phyloP scores from a whole-genome alignment of 176 grass and related monocot species.

The Guadua angustifolia region DNA sequence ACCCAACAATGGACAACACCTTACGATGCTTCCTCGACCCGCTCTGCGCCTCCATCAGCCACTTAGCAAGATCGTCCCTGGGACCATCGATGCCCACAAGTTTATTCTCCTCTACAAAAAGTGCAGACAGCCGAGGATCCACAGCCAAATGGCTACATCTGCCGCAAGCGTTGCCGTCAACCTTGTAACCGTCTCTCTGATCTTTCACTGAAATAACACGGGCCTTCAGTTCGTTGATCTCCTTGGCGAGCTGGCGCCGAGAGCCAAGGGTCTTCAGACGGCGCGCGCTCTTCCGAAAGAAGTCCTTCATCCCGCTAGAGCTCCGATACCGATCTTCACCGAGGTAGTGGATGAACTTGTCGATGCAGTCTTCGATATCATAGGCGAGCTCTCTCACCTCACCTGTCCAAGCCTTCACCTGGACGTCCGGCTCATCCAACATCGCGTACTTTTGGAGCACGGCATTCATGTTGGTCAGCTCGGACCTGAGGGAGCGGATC shows the following conservation, averaged over 20 bases:
- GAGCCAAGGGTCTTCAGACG: neutral
- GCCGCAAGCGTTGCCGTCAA: neutral
- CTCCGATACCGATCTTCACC: neutral
- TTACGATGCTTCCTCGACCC: neutral
- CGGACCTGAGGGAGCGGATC: too few species aligned
- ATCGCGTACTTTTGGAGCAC: neutral
- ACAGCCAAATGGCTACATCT: rapidly evolving
- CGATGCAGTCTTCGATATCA: conserved; percentile 1
- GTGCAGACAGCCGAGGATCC: neutral
- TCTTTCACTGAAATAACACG: neutral
- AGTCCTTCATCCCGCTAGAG: neutral
- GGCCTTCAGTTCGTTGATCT: conserved; percentile 4
- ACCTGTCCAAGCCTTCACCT: conserved; percentile 4
- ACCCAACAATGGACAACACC: conserved; percentile 13
- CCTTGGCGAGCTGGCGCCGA: neutral
- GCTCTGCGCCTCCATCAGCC: neutral
- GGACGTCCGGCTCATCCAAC: neutral
- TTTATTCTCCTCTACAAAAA: neutral
- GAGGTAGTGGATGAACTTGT: neutral
- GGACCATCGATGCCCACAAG: conserved; percentile 27
- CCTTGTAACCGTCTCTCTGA: neutral
- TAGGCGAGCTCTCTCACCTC: neutral
- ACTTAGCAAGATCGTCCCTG: neutral
- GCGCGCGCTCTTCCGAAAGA: neutral
- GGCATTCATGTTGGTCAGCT: neutral